Percentiles rank a stretch among this genome's conserved stretches.
Evolutionary conservation across 176 grass and related monocot species (phyloP).

Genomic region (Oryza rufipogon): DNA sequence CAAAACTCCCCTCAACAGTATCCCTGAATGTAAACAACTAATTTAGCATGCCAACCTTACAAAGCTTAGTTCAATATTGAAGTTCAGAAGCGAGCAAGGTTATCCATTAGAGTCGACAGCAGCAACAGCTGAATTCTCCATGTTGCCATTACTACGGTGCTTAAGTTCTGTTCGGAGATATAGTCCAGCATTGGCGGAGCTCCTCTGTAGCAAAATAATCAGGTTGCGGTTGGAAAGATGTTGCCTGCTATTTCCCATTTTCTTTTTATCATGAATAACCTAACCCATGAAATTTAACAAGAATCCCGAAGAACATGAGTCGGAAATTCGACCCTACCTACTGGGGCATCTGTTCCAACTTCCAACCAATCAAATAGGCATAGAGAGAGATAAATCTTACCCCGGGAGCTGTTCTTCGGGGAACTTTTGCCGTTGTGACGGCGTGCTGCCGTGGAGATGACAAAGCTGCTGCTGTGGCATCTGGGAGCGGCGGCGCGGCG

Average conservation of each 20-base stretch:
- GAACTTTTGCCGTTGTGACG: not conserved
- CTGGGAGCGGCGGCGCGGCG: not conserved
- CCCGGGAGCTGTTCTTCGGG: not conserved
- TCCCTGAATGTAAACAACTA: not conserved
- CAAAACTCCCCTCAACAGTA: conserved; percentile 1
- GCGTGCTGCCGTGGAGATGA: not conserved
- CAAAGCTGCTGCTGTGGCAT: not conserved
- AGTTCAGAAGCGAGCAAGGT: not conserved
- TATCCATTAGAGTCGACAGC: not conserved
- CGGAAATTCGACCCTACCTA: no score
- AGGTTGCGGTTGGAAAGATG: not conserved
- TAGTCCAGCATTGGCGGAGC: not conserved
- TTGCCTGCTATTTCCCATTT: not conserved
- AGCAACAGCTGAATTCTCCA: conserved; percentile 18
- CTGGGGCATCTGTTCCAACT: no score
- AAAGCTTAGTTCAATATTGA: not conserved
- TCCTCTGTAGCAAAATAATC: not conserved
- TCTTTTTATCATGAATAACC: no score
- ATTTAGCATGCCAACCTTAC: not conserved
- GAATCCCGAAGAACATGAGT: not conserved
- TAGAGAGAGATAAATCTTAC: not conserved
- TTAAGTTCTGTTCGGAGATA: not conserved
- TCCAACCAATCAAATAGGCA: not conserved
- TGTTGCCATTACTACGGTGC: not conserved
- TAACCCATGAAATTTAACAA: no score